Evolutionary conservation across 352 stramenopile species (phyloP).

Genomic region (Pythium guiyangense): DNA sequence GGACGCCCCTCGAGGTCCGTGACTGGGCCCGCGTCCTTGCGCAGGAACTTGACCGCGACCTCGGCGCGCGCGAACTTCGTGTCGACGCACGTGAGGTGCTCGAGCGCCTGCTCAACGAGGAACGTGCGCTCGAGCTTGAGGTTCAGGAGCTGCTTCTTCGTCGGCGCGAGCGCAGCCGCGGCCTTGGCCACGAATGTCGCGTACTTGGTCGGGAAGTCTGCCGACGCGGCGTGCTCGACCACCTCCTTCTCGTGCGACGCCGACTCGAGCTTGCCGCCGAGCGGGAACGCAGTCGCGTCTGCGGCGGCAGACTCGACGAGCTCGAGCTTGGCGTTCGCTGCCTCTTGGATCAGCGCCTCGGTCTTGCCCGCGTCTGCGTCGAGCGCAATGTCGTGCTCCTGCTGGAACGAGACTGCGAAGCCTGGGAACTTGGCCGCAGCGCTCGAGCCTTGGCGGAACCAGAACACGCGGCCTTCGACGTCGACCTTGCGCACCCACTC

Average conservation of each 20-base stretch:
- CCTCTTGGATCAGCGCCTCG: not conserved
- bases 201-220: conserved; percentile 2
- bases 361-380: not conserved
- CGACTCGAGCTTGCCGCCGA: conserved; percentile 7
- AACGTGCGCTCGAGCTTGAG: conserved; percentile 43
- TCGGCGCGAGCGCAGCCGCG: conserved; percentile 28
- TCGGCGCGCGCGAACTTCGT: conserved; percentile 49
- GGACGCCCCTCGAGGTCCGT: conserved; percentile 80
- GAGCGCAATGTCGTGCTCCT: conserved; percentile 2
- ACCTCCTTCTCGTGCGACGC: not conserved
- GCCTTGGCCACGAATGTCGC: conserved; percentile 12
- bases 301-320: conserved; percentile 23
- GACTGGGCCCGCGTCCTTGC: conserved; percentile 64
- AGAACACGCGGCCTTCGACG: conserved; percentile 51
- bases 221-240: not conserved
- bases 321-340: conserved; percentile 15
- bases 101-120: conserved; percentile 66
- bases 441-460: conserved; percentile 30
- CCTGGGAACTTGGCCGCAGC: conserved; percentile 18
- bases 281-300: conserved; percentile 24
- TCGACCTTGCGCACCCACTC: too few relatives aligned
- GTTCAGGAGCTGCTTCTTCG: conserved; percentile 42
- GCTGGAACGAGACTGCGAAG: conserved; percentile 28
- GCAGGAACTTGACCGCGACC: conserved; percentile 77
- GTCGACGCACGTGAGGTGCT: conserved; percentile 50